These are phyloP conservation scores for Yarrowia sp. DNA, from an alignment of 805 yeast genomes.

Conservation along the genomic window DNA sequence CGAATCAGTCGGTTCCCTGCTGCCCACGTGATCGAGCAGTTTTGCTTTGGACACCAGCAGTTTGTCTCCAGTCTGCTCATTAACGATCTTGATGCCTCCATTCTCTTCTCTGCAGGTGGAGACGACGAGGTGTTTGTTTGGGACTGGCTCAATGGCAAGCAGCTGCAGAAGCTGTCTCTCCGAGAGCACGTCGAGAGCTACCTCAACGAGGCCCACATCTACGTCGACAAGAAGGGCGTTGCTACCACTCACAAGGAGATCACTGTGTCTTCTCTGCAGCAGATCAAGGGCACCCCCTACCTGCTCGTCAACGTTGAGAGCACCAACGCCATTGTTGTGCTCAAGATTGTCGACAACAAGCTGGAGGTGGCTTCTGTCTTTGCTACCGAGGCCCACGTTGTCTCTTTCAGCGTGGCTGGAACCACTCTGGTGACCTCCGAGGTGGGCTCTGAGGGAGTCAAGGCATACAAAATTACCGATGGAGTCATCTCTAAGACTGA, in stretches of 20 bases:
- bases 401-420: conserved; percentile 40
- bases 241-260: conserved; percentile 40
- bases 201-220: conserved; percentile 63
- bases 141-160: conserved; percentile 72
- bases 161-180: conserved; percentile 59
- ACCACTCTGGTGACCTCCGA: conserved; percentile 39
- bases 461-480: conserved; percentile 44
- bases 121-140: conserved; percentile 76
- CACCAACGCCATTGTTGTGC: conserved; percentile 46
- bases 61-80: conserved; percentile 73
- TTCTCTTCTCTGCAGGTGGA: conserved; percentile 89
- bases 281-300: conserved; percentile 49
- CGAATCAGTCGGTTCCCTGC: conserved; percentile 82
- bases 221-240: conserved; percentile 50
- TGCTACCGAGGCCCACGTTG: conserved; percentile 46
- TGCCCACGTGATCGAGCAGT: conserved; percentile 76
- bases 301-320: conserved; percentile 48
- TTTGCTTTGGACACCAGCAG: conserved; percentile 85
- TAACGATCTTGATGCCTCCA: conserved; percentile 58
- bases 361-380: conserved; percentile 46
- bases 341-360: conserved; percentile 44
- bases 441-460: conserved; percentile 44
- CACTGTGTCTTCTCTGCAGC: conserved; percentile 46
- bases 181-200: conserved; percentile 54
- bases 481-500: conserved; percentile 41